Evolutionary conservation across 2,329 filamentous ascomycete genomes (phyloP).

Genomic region (Aspergillus sp.): DNA sequence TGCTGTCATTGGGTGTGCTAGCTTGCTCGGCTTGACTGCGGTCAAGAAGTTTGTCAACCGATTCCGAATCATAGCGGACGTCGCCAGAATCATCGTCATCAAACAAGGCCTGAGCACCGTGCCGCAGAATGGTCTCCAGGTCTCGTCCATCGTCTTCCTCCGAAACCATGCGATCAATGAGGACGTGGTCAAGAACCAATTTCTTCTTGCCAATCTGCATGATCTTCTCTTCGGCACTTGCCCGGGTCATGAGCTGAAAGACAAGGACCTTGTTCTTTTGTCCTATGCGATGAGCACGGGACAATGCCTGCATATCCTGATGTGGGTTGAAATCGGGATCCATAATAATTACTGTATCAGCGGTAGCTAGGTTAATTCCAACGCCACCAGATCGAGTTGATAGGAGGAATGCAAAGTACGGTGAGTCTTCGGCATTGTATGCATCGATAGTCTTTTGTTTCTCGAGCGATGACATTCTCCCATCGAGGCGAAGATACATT

Average conservation of each 20-base stretch:
- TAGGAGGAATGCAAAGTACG: conserved; percentile 84
- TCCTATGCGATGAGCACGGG: conserved; percentile 91
- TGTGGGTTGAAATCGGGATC: conserved; percentile 98
- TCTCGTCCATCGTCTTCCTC: conserved; percentile 79
- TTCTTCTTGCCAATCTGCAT: conserved; percentile 95
- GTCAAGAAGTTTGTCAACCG: conserved; percentile 89
- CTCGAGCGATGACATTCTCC: conserved; percentile 74
- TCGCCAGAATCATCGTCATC: conserved; percentile 69
- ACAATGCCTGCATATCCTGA: conserved; percentile 94
- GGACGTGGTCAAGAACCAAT: conserved; percentile 89
- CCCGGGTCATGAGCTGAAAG: conserved; percentile 89
- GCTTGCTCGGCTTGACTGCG: conserved; percentile 78
- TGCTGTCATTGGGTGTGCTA: conserved; percentile 62
- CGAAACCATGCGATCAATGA: conserved; percentile 88
- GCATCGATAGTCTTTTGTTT: conserved; percentile 94
- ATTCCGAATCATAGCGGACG: conserved; percentile 77
- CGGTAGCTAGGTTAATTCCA: conserved; percentile 94
- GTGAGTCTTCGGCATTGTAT: conserved; percentile 82
- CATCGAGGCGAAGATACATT: conserved; percentile 79
- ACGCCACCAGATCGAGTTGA: conserved; percentile 95
- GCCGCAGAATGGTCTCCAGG: conserved; percentile 81
- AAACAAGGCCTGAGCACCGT: conserved; percentile 86
- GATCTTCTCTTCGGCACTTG: conserved; percentile 90
- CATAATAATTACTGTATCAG: conserved; percentile 96
- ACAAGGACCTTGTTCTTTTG: conserved; percentile 95